phyloP scores from a whole-genome alignment of 345 rosid genomes.

The Citrus unshiu region DNA sequence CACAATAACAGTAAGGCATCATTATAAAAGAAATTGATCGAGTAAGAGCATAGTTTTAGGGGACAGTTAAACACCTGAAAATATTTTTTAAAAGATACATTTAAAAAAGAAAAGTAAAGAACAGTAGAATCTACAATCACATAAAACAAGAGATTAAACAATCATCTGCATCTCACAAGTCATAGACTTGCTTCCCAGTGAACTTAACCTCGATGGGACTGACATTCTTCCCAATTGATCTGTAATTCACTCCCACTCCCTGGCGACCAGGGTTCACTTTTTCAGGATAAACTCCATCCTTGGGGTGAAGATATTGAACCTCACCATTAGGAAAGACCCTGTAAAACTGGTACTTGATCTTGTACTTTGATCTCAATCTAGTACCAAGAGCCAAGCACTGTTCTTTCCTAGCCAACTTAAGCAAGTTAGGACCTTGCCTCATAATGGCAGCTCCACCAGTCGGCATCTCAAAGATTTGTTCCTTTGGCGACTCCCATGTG shows the following conservation, averaged over 20 bases:
- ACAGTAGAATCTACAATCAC: neutral
- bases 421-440: conserved; percentile 91
- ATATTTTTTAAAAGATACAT: neutral
- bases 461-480: conserved; percentile 95
- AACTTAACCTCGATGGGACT: conserved; percentile 93
- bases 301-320: conserved; percentile 92
- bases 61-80: neutral
- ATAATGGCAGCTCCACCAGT: conserved; percentile 94
- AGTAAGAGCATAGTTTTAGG: no score
- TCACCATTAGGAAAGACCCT: conserved; percentile 92
- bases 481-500: conserved; percentile 91
- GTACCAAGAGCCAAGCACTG: conserved; percentile 94
- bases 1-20: no score
- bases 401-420: conserved; percentile 93
- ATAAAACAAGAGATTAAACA: neutral
- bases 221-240: conserved; percentile 87
- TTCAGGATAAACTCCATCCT: conserved; percentile 95
- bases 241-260: conserved; percentile 79
- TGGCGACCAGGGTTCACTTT: conserved; percentile 84
- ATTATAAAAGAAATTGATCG: no score
- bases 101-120: no score
- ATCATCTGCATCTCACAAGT: conserved; percentile 44
- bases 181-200: conserved; percentile 87
- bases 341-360: conserved; percentile 94
- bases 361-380: conserved; percentile 89